Conservation (phyloP, 140 eudicot genomes). For the Ambrosia hybrid region DNA sequence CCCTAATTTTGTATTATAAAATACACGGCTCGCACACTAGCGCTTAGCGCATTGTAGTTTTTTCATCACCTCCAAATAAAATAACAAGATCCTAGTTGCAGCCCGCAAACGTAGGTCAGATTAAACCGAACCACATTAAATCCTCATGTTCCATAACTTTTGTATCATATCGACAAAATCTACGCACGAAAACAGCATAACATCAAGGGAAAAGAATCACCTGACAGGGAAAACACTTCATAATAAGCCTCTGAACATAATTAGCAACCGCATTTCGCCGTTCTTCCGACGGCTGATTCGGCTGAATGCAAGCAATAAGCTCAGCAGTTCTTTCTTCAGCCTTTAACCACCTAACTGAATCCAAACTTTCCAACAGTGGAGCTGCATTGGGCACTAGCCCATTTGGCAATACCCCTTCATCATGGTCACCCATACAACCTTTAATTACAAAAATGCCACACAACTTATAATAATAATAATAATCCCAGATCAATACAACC, state of each 20-base stretch:
- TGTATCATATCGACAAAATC: too few species aligned
- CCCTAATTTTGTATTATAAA: too few species aligned
- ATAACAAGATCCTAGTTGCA: not conserved
- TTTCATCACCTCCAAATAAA: not conserved
- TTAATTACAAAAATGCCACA: not conserved
- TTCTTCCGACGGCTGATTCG: conserved; percentile 82
- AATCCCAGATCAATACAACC: conserved; percentile 23
- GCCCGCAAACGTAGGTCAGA: too few species aligned
- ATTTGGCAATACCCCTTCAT: conserved; percentile 69
- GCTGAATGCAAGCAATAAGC: conserved; percentile 87
- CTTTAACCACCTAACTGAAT: conserved; percentile 72
- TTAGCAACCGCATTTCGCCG: conserved; percentile 91
- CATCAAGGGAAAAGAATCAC: conserved; percentile 32
- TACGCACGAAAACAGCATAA: not conserved
- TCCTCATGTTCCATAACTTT: too few species aligned
- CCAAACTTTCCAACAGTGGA: conserved; percentile 54
- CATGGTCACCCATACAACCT: conserved; percentile 74
- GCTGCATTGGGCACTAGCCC: conserved; percentile 82
- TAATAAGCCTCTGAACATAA: conserved; percentile 90
- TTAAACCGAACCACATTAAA: too few species aligned
- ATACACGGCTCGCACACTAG: too few species aligned
- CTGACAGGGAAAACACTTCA: conserved; percentile 92
- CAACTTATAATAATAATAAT: not conserved
- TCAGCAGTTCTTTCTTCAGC: conserved; percentile 92
- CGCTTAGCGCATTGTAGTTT: too few species aligned